Conservation (phyloP, 225 moss, liverwort and hornwort species). For the Pseudisothecium myosuroides region DNA sequence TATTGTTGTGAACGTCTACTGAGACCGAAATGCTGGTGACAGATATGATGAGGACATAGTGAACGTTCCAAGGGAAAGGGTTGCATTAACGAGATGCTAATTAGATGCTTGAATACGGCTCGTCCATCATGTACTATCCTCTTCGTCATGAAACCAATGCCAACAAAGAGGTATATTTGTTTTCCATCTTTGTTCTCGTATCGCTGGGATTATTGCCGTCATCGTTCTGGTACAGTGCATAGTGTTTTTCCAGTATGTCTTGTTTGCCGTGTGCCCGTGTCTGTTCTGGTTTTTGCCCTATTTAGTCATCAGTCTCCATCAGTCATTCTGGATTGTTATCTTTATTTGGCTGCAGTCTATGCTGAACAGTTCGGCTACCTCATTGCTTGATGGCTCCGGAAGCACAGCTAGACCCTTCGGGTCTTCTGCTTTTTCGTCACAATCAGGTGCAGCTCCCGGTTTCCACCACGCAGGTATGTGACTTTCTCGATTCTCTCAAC, state of each 20-base stretch:
- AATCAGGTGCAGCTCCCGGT: constrained; percentile 76
- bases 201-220: neutral
- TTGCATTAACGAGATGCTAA: constrained; percentile 83
- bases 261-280: neutral
- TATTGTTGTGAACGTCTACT: neutral
- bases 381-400: constrained; percentile 80
- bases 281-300: neutral
- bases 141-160: constrained; percentile 93
- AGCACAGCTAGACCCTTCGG: constrained; percentile 85
- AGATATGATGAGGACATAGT: constrained; percentile 61
- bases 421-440: constrained; percentile 55
- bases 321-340: neutral
- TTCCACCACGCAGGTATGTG: constrained; percentile 80
- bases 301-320: neutral
- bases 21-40: constrained; percentile 25
- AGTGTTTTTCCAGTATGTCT: neutral
- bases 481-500: neutral
- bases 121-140: constrained; percentile 98
- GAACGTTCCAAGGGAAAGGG: constrained; percentile 45
- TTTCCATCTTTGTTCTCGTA: neutral
- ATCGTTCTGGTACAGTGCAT: neutral
- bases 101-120: constrained; percentile 90
- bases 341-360: constrained; percentile 61
- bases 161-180: constrained; percentile 69
- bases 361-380: constrained; percentile 87